Evolutionary conservation across 2,329 filamentous ascomycete genomes (phyloP), one percentile per base, ranked within the genome.

Genomic region (Phaeomoniella chlamydospora): DNA sequence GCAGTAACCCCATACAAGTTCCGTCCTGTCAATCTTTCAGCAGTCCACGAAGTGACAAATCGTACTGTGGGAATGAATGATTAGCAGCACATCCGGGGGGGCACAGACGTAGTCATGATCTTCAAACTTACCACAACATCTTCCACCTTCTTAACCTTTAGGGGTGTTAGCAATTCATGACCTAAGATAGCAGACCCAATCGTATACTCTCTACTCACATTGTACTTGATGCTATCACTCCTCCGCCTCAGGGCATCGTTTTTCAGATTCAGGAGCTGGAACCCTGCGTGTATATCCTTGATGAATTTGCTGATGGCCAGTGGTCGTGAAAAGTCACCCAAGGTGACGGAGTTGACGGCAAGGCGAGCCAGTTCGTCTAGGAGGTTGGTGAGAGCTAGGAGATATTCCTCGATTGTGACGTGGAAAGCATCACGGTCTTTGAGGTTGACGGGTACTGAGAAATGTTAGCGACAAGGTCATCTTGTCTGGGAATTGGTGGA

Each of bases 251-350:
- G 61, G 15, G 77, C 77, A 56, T 98, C 90, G 51, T 98, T 98
- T 70, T 96, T 96, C 47, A 98, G 68, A 56, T 98, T 98, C 46
- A 98, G 72, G 46, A 96, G 74, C 69, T 96, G 90, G 62, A 98
- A 98, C 12, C 88, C 90, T 2, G 87, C 84, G 49, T 94, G 88
- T 26, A 98, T 62, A 53, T 96, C 87, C 64, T 94, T 94, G 64
- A 94, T 77, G 55, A 96, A 96, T 44, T 75, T 72, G 55, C 81
- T 84, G 57, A 96, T 94, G 54, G 82, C 77, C 37, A 94, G 68
- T 13, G 90, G 90, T 40, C 90, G 73, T 39, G 74, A 68, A 49
- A 87, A 86, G 59, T 98, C 87, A 39, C 86, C 86, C 26, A 94
- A 67, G 1, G 88, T 94, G 45, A 98, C 90, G 4, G 84, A 80